Conservation (phyloP, 2,329 filamentous ascomycete species). For the Ophiobolus disseminans region DNA sequence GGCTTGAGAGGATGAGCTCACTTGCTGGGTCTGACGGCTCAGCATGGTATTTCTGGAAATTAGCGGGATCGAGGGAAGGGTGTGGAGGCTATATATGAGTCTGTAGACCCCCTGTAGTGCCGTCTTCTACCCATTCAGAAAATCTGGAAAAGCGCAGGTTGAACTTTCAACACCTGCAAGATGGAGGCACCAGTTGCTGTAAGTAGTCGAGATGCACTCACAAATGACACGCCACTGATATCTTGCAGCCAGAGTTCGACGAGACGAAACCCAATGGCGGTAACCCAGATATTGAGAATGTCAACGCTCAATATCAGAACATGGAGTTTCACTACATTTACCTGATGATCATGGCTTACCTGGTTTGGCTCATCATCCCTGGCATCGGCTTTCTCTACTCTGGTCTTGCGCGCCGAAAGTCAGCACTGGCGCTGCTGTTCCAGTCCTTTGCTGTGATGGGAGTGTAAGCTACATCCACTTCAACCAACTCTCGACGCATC, state of each 20-base stretch:
- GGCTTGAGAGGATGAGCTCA: conserved; percentile 19
- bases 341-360: conserved; percentile 63
- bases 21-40: conserved; percentile 15
- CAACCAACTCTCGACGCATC: not conserved
- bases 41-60: conserved; percentile 17
- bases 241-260: conserved; percentile 50
- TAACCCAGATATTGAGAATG: conserved; percentile 60
- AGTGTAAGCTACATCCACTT: conserved; percentile 46
- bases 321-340: conserved; percentile 69
- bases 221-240: not conserved
- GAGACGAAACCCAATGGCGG: conserved; percentile 60
- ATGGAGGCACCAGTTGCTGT: conserved; percentile 28
- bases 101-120: conserved; percentile 18
- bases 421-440: conserved; percentile 67
- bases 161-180: not conserved
- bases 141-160: not conserved
- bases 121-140: conserved; percentile 3
- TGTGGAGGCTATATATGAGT: conserved; percentile 26
- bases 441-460: conserved; percentile 66
- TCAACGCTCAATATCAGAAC: conserved; percentile 65
- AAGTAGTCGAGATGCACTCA: conserved; percentile 6
- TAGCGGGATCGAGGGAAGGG: conserved; percentile 7
- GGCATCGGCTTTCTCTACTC: conserved; percentile 71
- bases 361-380: conserved; percentile 72
- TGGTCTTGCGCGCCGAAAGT: conserved; percentile 68